These are phyloP conservation scores for Geotrichum europaeum DNA, from an alignment of 1,139 yeast species.

Conservation along the genomic window DNA sequence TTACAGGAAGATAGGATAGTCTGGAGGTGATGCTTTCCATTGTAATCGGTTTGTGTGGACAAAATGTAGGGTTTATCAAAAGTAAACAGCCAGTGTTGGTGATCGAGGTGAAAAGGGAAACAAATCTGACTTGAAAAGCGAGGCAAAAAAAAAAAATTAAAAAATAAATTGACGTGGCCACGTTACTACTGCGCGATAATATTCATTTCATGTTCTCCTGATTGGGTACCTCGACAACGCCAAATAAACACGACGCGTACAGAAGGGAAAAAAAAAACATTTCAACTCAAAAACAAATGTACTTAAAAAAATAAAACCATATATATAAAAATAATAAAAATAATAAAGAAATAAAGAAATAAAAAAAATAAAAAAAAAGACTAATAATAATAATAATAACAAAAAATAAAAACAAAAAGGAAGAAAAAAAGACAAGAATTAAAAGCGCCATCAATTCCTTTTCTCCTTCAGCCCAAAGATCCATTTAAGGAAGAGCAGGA, in stretches of 20 bases:
- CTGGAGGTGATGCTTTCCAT: conserved; percentile 12
- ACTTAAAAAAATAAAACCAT: neutral
- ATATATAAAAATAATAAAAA: neutral
- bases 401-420: neutral
- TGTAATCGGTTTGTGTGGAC: neutral
- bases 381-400: neutral
- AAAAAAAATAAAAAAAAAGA: neutral
- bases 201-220: neutral
- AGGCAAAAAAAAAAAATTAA: neutral
- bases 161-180: neutral
- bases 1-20: conserved; percentile 12
- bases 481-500: neutral
- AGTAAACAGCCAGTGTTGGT: neutral
- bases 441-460: neutral
- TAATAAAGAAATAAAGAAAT: neutral
- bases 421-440: neutral
- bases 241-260: neutral
- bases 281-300: neutral
- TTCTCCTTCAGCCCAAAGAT: neutral
- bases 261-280: neutral
- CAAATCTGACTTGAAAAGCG: neutral
- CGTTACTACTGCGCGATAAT: neutral
- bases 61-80: neutral
- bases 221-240: neutral
- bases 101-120: neutral